These are phyloP conservation scores for Endocarpon pusillum DNA, from an alignment of 495 filamentous ascomycete genomes.

Conservation along the genomic window DNA sequence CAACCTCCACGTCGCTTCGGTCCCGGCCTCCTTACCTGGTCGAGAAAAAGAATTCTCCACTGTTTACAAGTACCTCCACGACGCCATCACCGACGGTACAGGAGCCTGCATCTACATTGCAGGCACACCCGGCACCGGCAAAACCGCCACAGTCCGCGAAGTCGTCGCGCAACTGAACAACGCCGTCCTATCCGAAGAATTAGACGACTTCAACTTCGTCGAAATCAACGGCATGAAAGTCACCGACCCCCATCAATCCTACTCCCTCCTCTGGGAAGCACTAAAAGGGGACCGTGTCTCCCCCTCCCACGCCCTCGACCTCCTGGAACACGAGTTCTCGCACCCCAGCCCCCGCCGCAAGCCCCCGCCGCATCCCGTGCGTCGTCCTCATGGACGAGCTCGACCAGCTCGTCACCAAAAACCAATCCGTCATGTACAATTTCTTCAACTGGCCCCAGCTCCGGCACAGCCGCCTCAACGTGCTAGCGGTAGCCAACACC, in stretches of 20 bases:
- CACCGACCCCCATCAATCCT: constrained; percentile 92
- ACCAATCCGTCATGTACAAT: constrained; percentile 99
- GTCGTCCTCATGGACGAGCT: constrained; percentile 99
- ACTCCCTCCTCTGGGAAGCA: constrained; percentile 90
- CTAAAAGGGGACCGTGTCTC: constrained; percentile 84
- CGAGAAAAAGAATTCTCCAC: constrained; percentile 79
- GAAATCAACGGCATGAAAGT: constrained; percentile 99
- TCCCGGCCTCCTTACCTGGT: constrained; percentile 78
- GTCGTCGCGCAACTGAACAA: constrained; percentile 78
- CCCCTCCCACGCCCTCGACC: constrained; percentile 75
- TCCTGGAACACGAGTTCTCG: constrained; percentile 83
- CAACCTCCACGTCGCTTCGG: constrained; percentile 79
- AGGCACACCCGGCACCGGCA: constrained; percentile 97
- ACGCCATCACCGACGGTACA: constrained; percentile 82
- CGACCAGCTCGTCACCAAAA: constrained; percentile 92
- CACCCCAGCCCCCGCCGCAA: constrained; percentile 74
- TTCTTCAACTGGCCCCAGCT: constrained; percentile 99
- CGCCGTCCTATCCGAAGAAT: constrained; percentile 71
- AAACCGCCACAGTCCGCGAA: constrained; percentile 94
- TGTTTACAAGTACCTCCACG: constrained; percentile 85
- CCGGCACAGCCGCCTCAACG: constrained; percentile 78
- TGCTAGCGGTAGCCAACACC: constrained; percentile 94
- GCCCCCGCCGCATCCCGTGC: constrained; percentile 77
- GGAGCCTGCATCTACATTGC: constrained; percentile 98
- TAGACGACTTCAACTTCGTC: constrained; percentile 98